phyloP scores from a whole-genome alignment of 2,329 filamentous ascomycete genomes.

The Aspergillus floridensis region DNA sequence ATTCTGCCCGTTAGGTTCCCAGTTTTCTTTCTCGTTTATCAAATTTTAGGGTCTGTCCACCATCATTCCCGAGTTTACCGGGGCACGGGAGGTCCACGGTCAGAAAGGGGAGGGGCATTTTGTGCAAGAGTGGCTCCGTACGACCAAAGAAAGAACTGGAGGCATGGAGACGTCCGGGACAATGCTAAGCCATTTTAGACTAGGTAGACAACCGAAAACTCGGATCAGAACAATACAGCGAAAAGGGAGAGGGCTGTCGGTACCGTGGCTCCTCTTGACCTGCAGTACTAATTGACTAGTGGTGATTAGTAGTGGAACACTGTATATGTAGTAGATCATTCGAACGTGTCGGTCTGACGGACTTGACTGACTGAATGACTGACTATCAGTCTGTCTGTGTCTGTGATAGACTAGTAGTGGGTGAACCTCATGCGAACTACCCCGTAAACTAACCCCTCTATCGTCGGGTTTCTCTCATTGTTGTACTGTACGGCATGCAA shows the following conservation, averaged over 20 bases:
- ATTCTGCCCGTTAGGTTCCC: neutral
- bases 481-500: neutral
- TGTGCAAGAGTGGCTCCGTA: conserved; percentile 12
- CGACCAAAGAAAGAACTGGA: conserved; percentile 7
- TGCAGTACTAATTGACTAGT: conserved; percentile 15
- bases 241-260: conserved; percentile 15
- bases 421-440: conserved; percentile 6
- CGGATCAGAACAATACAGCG: conserved; percentile 11
- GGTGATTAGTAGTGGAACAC: conserved; percentile 18
- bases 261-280: conserved; percentile 15
- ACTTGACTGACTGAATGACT: neutral
- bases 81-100: neutral
- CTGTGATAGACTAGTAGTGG: neutral
- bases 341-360: neutral
- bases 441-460: neutral
- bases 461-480: neutral
- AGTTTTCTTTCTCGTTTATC: neutral
- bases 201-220: conserved; percentile 16
- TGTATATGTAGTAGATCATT: conserved; percentile 13
- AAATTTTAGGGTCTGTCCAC: neutral
- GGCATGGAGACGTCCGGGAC: conserved; percentile 11
- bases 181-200: conserved; percentile 13
- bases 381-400: neutral
- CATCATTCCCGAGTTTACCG: conserved; percentile 8
- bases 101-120: conserved; percentile 10